These are phyloP conservation scores for Serendipita indica DNA, from an alignment of 768 basidiomycete genomes.

Conservation along the genomic window DNA sequence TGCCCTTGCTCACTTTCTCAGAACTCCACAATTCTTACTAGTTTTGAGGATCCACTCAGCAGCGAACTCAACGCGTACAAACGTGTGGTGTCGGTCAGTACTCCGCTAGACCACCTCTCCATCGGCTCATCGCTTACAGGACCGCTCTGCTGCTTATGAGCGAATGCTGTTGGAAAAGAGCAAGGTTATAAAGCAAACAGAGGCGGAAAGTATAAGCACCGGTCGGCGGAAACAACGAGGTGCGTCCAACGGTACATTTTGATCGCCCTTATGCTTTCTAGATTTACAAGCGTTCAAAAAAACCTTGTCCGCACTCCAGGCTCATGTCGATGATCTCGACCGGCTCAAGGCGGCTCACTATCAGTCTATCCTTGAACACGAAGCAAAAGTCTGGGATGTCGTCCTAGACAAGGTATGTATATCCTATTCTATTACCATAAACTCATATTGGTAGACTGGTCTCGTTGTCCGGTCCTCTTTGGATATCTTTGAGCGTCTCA, in stretches of 20 bases:
- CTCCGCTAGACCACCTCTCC: conserved; percentile 8
- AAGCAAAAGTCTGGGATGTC: conserved; percentile 90
- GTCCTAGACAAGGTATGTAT: conserved; percentile 66
- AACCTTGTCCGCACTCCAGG: conserved; percentile 64
- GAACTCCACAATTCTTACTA: conserved; percentile 76
- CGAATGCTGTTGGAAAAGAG: conserved; percentile 70
- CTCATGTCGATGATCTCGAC: conserved; percentile 85
- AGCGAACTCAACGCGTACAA: conserved; percentile 73
- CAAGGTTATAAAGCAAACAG: conserved; percentile 68
- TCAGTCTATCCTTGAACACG: conserved; percentile 76
- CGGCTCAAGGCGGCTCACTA: conserved; percentile 74
- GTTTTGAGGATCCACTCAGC: conserved; percentile 79
- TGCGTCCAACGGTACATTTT: conserved; percentile 26
- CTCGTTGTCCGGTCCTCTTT: conserved; percentile 78
- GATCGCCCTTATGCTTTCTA: conserved; percentile 22
- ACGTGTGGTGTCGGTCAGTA: conserved; percentile 47
- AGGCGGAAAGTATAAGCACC: conserved; percentile 63
- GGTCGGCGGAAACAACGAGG: conserved; percentile 59
- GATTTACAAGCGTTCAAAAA: conserved; percentile 82
- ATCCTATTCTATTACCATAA: not conserved
- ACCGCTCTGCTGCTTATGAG: conserved; percentile 76
- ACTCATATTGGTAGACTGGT: conserved; percentile 37
- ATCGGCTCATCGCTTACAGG: conserved; percentile 30
- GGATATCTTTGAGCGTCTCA: conserved; percentile 81
- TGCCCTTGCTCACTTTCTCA: conserved; percentile 19